A percentile compares a stretch with the other conserved stretches of the same genome.
Conservation (phyloP, 1,284 basidiomycete species). For the Wallemia ichthyophaga region DNA sequence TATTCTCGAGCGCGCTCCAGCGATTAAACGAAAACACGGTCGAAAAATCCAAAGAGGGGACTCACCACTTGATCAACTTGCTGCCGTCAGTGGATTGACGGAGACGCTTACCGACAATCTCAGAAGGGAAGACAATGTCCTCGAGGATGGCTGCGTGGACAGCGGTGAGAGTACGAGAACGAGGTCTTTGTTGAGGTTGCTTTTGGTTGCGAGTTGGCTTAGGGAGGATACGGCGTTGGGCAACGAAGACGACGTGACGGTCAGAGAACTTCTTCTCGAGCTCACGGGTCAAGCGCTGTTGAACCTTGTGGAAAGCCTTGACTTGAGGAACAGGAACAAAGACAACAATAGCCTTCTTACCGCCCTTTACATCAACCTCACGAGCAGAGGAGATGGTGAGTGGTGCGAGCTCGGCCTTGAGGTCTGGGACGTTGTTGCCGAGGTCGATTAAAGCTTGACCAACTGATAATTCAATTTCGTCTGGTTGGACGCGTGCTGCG, state of each 20-base stretch:
- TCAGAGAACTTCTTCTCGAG: conserved; percentile 99
- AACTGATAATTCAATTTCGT: conserved; percentile 73
- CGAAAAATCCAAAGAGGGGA: conserved; percentile 11
- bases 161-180: conserved; percentile 80
- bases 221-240: conserved; percentile 91
- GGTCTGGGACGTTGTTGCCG: conserved; percentile 89
- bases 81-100: conserved; percentile 66
- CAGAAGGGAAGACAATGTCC: conserved; percentile 94
- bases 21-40: background rate
- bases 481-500: conserved; percentile 59
- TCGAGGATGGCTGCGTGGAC: conserved; percentile 97
- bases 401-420: conserved; percentile 80
- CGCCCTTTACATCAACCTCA: conserved; percentile 95
- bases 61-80: conserved; percentile 81
- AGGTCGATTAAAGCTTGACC: conserved; percentile 93
- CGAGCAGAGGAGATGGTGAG: conserved; percentile 94
- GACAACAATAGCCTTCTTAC: conserved; percentile 96
- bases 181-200: conserved; percentile 83
- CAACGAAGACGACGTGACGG: conserved; percentile 93
- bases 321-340: conserved; percentile 93
- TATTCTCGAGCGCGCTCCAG: conserved; percentile 1
- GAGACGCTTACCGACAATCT: conserved; percentile 95
- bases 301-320: conserved; percentile 97
- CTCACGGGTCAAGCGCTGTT: conserved; percentile 94
- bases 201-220: conserved; percentile 84